Base-by-base conservation (phyloP, 805 yeast species). In the Candida golubevii region DNA sequence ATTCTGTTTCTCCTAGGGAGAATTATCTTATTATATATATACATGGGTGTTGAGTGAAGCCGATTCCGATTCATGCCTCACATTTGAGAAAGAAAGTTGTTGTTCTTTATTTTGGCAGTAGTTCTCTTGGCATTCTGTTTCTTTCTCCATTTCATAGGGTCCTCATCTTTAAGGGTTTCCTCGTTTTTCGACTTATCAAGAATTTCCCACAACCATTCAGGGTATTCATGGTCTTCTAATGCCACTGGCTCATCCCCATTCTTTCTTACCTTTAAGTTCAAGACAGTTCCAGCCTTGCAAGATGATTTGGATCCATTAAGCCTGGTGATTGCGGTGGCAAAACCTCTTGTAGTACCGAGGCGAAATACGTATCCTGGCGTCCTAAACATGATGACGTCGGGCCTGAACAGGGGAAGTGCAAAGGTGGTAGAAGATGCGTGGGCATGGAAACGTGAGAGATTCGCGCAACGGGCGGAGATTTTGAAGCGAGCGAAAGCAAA, bases 181-280 rank as follows among this genome's bases (percentile, higher is more conserved):
- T 74, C 70, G 57, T 79, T 82, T n/a, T 77, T 77, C 33, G 77
- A 77, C 41, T 77, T 70, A 62, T 90, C 95, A 29, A 89, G 75
- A 38, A 87, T 71, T 6, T 76, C 79, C 98, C 98, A 93, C 42
- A 91, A 74, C 99, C 99, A 91, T 36, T 77, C 86, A 6, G 99
- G 99, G 60, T 91, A 91, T 57, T 90, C 96, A 33, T 72, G 72
- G 61, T 93, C 98, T 49, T 84, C 88, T 43, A 85, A 65, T 1
- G 98, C 98, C 6, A 88, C 81, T 8, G 95, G 88, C 55, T 89
- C 97, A 47, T 83, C 80, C n/a, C 91, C 95, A 32, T 75, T 73
- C 59, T 88, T 89, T 59, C 78, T 78, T 36, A 91, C 75, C 55
- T 85, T 85, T 57, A 89, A 67, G 51, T 83, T 83, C 48, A 86